Percentiles rank a stretch among this genome's conserved stretches.
Evolutionary conservation across 1,284 basidiomycete genomes (phyloP).

Genomic region (Phellopilus nigrolimitatus): DNA sequence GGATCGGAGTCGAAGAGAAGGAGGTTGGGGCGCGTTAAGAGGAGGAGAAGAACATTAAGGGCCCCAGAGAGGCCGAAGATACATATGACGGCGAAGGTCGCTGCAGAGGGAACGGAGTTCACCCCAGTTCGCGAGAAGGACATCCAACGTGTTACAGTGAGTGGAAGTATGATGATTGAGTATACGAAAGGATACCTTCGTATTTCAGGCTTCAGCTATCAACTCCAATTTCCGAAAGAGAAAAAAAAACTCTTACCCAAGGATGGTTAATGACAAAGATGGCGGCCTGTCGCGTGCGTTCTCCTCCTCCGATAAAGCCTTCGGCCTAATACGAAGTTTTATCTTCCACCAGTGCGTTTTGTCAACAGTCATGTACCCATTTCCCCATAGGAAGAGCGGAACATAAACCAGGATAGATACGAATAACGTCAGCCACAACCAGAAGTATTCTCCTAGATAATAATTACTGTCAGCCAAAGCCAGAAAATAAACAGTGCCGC

Average conservation of each 20-base stretch:
- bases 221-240: background rate
- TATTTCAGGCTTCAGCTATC: background rate
- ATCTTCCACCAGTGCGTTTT: slow-evolving; percentile 35
- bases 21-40: slow-evolving; percentile 11
- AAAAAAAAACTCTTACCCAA: slow-evolving; percentile 8
- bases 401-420: slow-evolving; percentile 34
- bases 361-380: slow-evolving; percentile 34
- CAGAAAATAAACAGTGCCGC: too few species aligned
- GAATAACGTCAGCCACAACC: slow-evolving; percentile 39
- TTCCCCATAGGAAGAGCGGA: slow-evolving; percentile 36
- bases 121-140: slow-evolving; percentile 20
- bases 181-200: slow-evolving; percentile 32
- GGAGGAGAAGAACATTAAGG: slow-evolving; percentile 12
- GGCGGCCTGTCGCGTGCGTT: slow-evolving; percentile 8
- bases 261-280: slow-evolving; percentile 28
- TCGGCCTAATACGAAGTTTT: background rate
- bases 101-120: slow-evolving; percentile 27
- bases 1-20: slow-evolving; percentile 10
- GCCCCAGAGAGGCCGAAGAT: slow-evolving; percentile 26
- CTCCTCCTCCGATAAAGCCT: slow-evolving; percentile 1
- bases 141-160: slow-evolving; percentile 30
- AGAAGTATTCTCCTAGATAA: slow-evolving; percentile 43
- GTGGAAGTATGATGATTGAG: slow-evolving; percentile 27
- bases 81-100: slow-evolving; percentile 30
- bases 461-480: too few species aligned